Percentiles rank a stretch among this genome's conserved stretches.
Evolutionary conservation across 495 filamentous ascomycete genomes (phyloP).

Genomic region (Parathielavia hyrcaniae): DNA sequence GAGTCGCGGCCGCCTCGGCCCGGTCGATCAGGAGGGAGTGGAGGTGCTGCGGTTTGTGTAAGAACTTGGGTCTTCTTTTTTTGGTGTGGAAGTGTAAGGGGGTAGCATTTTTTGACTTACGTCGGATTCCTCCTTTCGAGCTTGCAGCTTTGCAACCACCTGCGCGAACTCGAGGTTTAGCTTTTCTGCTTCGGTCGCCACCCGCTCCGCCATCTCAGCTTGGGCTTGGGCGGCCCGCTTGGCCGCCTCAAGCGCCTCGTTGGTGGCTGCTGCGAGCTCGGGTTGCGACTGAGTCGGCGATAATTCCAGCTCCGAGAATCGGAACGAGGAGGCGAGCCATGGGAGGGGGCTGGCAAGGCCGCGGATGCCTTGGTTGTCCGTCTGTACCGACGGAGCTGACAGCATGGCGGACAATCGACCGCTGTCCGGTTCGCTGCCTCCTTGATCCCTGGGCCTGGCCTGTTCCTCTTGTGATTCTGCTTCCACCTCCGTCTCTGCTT

Average conservation of each 20-base stretch:
- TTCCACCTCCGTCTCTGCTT: neutral
- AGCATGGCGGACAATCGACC: neutral
- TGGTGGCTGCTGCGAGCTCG: conserved; percentile 19
- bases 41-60: conserved; percentile 40
- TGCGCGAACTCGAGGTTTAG: conserved; percentile 36
- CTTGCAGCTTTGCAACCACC: conserved; percentile 36
- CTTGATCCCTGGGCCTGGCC: neutral
- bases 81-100: neutral
- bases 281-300: conserved; percentile 6
- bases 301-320: conserved; percentile 8
- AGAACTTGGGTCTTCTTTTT: neutral
- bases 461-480: neutral
- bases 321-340: conserved; percentile 8
- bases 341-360: conserved; percentile 9
- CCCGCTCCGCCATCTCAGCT: conserved; percentile 26
- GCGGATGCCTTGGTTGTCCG: conserved; percentile 1
- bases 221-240: conserved; percentile 15
- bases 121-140: conserved; percentile 47
- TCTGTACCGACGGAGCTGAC: neutral
- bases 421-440: neutral
- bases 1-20: conserved; percentile 47
- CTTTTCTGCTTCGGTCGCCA: conserved; percentile 39
- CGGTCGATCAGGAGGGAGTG: conserved; percentile 46
- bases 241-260: conserved; percentile 29
- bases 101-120: conserved; percentile 26